Evolutionary conservation across 1,284 basidiomycete genomes (phyloP), one percentile per base, ranked within the genome.

Genomic region (Naganishia liquefaciens): DNA sequence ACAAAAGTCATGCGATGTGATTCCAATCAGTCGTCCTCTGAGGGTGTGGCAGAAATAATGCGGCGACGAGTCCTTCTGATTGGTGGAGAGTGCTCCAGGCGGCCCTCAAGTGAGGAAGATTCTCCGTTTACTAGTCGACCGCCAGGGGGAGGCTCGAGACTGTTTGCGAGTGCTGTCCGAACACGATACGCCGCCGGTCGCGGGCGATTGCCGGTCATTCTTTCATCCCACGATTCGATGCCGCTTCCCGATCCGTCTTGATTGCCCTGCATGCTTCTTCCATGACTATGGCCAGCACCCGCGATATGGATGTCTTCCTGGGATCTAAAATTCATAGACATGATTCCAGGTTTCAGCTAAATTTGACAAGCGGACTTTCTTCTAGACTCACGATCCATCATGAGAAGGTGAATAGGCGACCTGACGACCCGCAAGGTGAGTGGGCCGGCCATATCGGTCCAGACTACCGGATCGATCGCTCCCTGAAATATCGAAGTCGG

Each of bases 401-500:
- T 53, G 28, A 19, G 50, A 43, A 11, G 46, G 42, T 43, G 62
- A 42, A 42, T 57, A 47, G 11, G 25, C 28, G 19, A 57, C 43
- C 54, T 51, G 28, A 15, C 57, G 43, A 4, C 57, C 42, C 23
- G 43, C 42, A 21, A 55, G 23, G 52, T 53, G 54, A n/a, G 33
- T 47, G 15, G 44, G 43, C 25, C 53, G 43, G 30, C 60, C 25
- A 25, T 55, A 47, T 46, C 57, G 11, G 50, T 60, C 57, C 13
- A 50, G 10, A 2, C 19, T 27, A 23, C 28, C 63, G 65, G 10
- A 58, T 62, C 3, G 65, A 55, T 55, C 54, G 54, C 70, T 28
- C 54, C 63, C 39, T 13, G 53, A 47, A 19, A 10, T 44, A 4
- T 66, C 66, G 11, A 51, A 27, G 27, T 66, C 62, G 54, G 46